Evolutionary conservation across 2,329 filamentous ascomycete species (phyloP), one percentile per base, ranked within the genome.

Genomic region (Beauveria bassiana): DNA sequence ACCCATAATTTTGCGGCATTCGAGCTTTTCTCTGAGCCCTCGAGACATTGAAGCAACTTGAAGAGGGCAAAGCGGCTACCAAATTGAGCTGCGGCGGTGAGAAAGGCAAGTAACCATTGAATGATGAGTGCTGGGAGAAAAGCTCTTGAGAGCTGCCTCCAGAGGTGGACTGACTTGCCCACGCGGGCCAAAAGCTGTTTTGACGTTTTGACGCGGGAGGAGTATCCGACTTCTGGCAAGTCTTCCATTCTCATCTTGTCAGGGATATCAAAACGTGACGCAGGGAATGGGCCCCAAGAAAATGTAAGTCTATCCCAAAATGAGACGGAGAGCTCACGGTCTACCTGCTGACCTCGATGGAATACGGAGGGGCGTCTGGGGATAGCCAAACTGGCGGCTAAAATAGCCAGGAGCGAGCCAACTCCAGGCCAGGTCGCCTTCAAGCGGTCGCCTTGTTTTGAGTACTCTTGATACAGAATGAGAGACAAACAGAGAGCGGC

Each of bases 81-180:
- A 16, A 63, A 63, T 12, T 58, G 40, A 16, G 61, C 56, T 6
- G 34, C 20, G 4, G 61, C 22, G 16, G 59, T 51, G 34, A 57
- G 6, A 45, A 63, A 47, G 10, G 53, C 57, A 9, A 63, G 45
- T 18, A 38, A 22, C 57, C 61, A 63, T 31, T 63, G 61, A 10
- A 22, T 46, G 12, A 50, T 9, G 10, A 63, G 34, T 56, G 14
- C 31, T 20, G 45, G 14, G 8, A 16, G 31, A 14, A 63, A 63
- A 2, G 34, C 38, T 28, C 12, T 31, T 14, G 53, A 31, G 14
- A 62, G 20, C 42, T 57, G 53, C 20, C 20, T 34, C 61, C 31
- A 59, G 10, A 61, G 38, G 6, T 54, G 38, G 14, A 28, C 31
- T 54, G 16, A 2, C 4, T 43, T 26, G 12, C 7, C 8, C 5